phyloP scores from a whole-genome alignment of 495 filamentous ascomycete genomes.

The Hyaloscypha finlandica region DNA sequence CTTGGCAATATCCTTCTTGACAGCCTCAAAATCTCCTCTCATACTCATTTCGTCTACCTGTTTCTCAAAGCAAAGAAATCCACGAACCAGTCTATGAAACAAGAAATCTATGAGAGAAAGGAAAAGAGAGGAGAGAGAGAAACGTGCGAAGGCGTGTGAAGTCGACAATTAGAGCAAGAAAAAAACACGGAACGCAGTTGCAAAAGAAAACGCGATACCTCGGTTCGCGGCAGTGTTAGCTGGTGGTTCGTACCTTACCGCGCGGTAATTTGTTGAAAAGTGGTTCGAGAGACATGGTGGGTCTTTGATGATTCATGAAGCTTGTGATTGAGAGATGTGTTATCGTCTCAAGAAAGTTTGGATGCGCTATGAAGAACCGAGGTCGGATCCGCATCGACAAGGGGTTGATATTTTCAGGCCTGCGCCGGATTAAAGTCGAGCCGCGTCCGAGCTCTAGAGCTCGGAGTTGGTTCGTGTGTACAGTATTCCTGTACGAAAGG shows the following conservation, averaged over 20 bases:
- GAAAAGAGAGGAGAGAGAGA: constrained; percentile 2
- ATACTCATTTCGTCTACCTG: constrained; percentile 22
- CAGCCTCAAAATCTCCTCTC: constrained; percentile 50
- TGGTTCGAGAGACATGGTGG: constrained; percentile 7
- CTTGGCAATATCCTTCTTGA: constrained; percentile 54
- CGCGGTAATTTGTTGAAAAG: constrained; percentile 10
- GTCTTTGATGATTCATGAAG: constrained; percentile 16
- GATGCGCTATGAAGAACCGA: not conserved
- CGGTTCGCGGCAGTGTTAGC: constrained; percentile 22
- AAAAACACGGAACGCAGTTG: constrained; percentile 15
- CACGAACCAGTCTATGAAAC: not conserved
- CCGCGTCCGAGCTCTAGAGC: too few species aligned
- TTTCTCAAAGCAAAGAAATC: not conserved
- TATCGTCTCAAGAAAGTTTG: too few species aligned
- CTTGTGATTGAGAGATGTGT: not conserved
- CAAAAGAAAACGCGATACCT: constrained; percentile 18
- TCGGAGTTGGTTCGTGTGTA: too few species aligned
- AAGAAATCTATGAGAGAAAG: not conserved
- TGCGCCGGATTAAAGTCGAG: too few species aligned
- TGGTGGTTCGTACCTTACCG: constrained; percentile 14
- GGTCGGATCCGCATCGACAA: constrained; percentile 1
- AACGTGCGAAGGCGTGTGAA: not conserved
- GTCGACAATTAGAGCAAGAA: not conserved
- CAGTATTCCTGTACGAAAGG: too few species aligned
- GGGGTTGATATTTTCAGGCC: too few species aligned